phyloP scores from a whole-genome alignment of 495 filamentous ascomycete species.

The Talaromyces thailandensis region DNA sequence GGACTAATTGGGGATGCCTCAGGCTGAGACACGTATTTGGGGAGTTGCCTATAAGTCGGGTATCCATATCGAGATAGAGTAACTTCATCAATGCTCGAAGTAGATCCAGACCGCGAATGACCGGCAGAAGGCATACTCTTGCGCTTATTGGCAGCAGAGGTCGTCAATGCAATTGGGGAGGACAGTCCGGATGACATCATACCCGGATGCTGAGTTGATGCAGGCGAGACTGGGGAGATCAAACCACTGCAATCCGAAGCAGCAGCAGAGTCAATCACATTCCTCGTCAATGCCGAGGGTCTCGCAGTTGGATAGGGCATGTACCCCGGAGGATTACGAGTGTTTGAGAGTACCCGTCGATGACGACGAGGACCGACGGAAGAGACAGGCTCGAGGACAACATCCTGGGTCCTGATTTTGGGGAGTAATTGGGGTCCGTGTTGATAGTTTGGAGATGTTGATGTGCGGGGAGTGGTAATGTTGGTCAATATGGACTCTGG shows the following conservation, averaged over 20 bases:
- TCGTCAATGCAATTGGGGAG: slow-evolving; percentile 58
- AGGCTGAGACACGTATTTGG: slow-evolving; percentile 49
- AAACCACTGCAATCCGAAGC: slow-evolving; percentile 39
- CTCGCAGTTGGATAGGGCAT: slow-evolving; percentile 30
- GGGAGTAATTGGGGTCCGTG: slow-evolving; percentile 77
- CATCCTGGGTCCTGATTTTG: slow-evolving; percentile 80
- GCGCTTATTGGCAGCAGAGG: slow-evolving; percentile 25
- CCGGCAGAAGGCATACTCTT: slow-evolving; percentile 24
- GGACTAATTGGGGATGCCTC: slow-evolving; percentile 39
- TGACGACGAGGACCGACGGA: slow-evolving; percentile 34
- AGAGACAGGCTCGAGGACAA: slow-evolving; percentile 52
- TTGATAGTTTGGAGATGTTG: slow-evolving; percentile 63
- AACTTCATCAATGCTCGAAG: slow-evolving; percentile 58
- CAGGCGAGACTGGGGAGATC: slow-evolving; percentile 41
- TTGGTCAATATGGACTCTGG: slow-evolving; percentile 67
- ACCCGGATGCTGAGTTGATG: slow-evolving; percentile 28
- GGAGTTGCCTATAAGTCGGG: slow-evolving; percentile 72
- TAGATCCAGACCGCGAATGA: slow-evolving; percentile 55
- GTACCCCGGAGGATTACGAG: slow-evolving; percentile 41
- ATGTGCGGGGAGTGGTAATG: slow-evolving; percentile 58
- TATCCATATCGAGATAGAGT: slow-evolving; percentile 63
- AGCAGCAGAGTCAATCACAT: slow-evolving; percentile 52
- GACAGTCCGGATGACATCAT: slow-evolving; percentile 34
- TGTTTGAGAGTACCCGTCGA: slow-evolving; percentile 47
- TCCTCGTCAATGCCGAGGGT: slow-evolving; percentile 40